phyloP scores from a whole-genome alignment of 1,284 basidiomycete genomes.

The Trametes versicolor region DNA sequence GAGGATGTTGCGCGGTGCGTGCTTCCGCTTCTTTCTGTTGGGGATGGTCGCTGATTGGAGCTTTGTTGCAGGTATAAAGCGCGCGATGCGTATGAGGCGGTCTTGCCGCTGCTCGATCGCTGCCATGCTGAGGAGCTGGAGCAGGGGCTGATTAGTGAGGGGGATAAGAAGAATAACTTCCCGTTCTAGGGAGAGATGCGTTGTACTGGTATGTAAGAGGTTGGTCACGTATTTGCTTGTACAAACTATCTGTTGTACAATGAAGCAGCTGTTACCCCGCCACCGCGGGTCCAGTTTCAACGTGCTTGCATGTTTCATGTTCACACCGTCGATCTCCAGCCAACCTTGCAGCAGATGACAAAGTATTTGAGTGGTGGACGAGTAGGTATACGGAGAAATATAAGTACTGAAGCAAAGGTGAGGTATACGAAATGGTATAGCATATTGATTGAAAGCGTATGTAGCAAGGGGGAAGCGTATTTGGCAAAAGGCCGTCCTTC shows the following conservation, averaged over 20 bases:
- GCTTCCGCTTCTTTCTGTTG: neutral
- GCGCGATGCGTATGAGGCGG: constrained; percentile 55
- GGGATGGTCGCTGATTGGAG: neutral
- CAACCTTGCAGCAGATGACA: no score
- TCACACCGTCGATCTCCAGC: no score
- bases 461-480: no score
- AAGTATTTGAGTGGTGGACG: no score
- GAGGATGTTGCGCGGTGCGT: constrained; percentile 63
- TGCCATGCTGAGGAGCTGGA: constrained; percentile 51
- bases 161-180: constrained; percentile 28
- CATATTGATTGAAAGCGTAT: no score
- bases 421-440: no score
- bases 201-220: neutral
- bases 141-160: constrained; percentile 29
- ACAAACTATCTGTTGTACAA: neutral
- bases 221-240: neutral
- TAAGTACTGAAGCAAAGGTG: no score
- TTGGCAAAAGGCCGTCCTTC: no score
- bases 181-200: constrained; percentile 27
- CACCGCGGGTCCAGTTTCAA: no score
- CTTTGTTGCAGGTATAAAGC: constrained; percentile 61
- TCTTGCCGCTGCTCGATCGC: constrained; percentile 60
- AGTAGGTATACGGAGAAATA: no score
- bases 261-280: neutral
- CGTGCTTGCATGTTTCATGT: no score